Evolutionary conservation across 1,139 yeast species (phyloP), one percentile per base, ranked within the genome.

Genomic region (Lizanozyma gosingica): DNA sequence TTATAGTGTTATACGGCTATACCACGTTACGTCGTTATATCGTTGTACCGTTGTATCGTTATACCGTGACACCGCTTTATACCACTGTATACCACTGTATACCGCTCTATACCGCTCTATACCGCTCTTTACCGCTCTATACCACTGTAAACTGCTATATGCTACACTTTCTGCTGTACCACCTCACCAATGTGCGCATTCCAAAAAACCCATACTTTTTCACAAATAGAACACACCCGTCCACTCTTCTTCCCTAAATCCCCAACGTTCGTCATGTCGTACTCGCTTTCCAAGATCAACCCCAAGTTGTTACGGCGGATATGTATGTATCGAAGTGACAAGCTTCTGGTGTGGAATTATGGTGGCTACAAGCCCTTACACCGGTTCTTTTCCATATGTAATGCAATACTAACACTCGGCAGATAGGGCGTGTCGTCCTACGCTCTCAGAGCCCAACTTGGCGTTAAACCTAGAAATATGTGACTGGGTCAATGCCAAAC

Each of bases 401-500:
- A 27, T 9, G 14, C 29, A 3, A 18, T 48, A 54, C 59, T 54
- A 53, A 55, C 59, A 15, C n/a, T 17, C 15, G 4, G 43, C 54
- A 72, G 84, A 87, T 54, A 78, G 96, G 47, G 97, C 98, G 2
- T 90, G 97, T 55, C 76, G 94, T 49, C 84, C 94, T 37, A 72
- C 92, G 2, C 68, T 85, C 42, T 73, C 76, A 41, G 97, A 90
- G 62, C 97, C 98, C 4, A 92, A 92, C 55, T 71, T 90, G 46
- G 86, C 90, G 2, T 66, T 88, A 48, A 92, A 90, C 59, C 66
- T 92, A 51, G 97, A 92, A 56, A 90, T 92, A 46, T 92, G 97
- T 47, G 99, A 92, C 61, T 74, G 83, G 53, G 81, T 92, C 60
- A 92, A 92, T 58, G 90, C 85, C 44, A 92, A 92, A 57, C 95